A percentile compares a stretch with the other conserved stretches of the same genome.
Evolutionary conservation across 116 monocot genomes (phyloP).

Genomic region (Papilionanthe hybrid): DNA sequence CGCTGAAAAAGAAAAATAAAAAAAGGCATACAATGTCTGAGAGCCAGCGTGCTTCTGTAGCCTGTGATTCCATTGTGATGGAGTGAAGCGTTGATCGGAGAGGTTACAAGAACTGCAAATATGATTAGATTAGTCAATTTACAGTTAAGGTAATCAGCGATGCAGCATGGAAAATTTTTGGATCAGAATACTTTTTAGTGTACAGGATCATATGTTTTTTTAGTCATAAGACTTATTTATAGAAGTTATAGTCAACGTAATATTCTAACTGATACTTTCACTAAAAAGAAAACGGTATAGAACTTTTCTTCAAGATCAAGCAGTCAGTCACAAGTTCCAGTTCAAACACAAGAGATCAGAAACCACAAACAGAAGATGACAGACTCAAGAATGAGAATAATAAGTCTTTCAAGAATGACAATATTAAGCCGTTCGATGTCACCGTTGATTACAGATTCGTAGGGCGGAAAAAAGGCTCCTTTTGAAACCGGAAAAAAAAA

Average conservation of each 20-base stretch:
- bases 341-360: too few species aligned
- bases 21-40: conserved; percentile 4
- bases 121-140: not conserved
- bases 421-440: too few species aligned
- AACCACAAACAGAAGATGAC: too few species aligned
- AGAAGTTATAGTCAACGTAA: not conserved
- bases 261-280: not conserved
- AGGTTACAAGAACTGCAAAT: not conserved
- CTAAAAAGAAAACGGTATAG: not conserved
- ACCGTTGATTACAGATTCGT: too few species aligned
- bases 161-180: too few species aligned
- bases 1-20: too few species aligned
- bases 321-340: not conserved
- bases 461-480: too few species aligned
- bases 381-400: too few species aligned
- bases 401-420: too few species aligned
- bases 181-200: too few species aligned
- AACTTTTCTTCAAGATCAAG: not conserved
- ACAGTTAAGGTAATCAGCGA: not conserved
- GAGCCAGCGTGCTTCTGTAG: not conserved
- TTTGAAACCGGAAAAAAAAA: too few species aligned
- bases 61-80: conserved; percentile 6
- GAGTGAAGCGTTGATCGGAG: not conserved
- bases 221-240: not conserved
- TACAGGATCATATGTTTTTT: not conserved